Evolutionary conservation across 2,329 filamentous ascomycete genomes (phyloP), one percentile per base, ranked within the genome.

Genomic region (Diaporthe destruens): DNA sequence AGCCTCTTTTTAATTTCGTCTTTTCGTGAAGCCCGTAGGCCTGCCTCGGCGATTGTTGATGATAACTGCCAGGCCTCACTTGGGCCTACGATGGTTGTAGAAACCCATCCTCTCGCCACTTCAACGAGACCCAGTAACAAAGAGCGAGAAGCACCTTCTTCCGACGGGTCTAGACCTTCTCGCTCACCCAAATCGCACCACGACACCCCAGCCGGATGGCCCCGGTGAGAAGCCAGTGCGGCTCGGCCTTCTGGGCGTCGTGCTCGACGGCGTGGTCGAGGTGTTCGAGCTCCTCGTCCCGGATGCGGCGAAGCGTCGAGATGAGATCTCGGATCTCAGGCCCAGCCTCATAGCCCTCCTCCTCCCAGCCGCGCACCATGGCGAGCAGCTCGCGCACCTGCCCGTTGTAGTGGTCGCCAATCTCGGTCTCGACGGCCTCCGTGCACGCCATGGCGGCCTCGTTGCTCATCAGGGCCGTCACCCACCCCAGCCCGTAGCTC

Each of bases 401-500:
- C 75, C 91, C 91, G 80, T 98, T 98, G 82, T 99, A 99, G 84
- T 99, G 96, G 36, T 91, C 91, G 2, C 96, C 96, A 75, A 99
- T 99, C 85, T 98, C 96, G 8, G 96, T 99, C 87, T 99, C 96
- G 1, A 99, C 96, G 1, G 96, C 96, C 83, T 99, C 96, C 0
- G 96, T 98, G 81, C 96, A 99, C 16, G 96, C 96, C 96, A 99
- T 99, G 47, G 96, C 96, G 2, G 96, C 95, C 83, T 98, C 95
- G 63, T 94, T 90, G 0, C 96, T 95, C 87, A 99, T 88, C 54
- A 96, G 84, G 0, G 93, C 96, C 0, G 96, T 99, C 6, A 90
- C 88, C 95, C 96, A 98, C 23, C 96, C 96, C 9, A 99, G 84
- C 0, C 92, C 90, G 0, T 93, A 92, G 1, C 96, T 94, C 14